phyloP scores from a whole-genome alignment of 2,329 filamentous ascomycete species.

The Emydomyces testavorans region DNA sequence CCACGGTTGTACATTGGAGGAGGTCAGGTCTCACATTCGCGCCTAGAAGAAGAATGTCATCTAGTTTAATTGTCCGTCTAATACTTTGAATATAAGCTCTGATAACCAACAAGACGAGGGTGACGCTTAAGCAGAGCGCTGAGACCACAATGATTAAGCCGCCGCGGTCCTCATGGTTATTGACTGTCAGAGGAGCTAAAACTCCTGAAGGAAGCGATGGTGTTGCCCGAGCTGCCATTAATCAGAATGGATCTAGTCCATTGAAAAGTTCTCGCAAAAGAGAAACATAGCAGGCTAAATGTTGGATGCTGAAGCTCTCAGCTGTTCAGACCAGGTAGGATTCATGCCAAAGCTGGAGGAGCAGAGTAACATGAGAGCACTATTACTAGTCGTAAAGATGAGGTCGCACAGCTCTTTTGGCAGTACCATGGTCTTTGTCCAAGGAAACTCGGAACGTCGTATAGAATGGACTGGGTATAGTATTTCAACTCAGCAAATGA shows the following conservation, averaged over 20 bases:
- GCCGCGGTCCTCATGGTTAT: conserved; percentile 31
- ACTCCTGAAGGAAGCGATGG: conserved; percentile 17
- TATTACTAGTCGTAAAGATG: no score
- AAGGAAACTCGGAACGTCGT: no score
- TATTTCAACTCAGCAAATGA: no score
- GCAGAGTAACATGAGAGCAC: no score
- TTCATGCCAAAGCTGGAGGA: no score
- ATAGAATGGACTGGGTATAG: no score
- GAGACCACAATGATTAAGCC: conserved; percentile 34
- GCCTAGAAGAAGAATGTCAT: conserved; percentile 28
- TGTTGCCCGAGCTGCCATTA: background rate
- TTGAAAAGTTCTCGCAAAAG: background rate
- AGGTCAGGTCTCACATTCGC: conserved; percentile 12
- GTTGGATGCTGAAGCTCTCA: no score
- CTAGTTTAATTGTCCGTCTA: conserved; percentile 24
- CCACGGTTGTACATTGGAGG: conserved; percentile 12
- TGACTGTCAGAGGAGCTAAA: conserved; percentile 27
- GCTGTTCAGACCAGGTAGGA: no score
- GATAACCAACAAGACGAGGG: conserved; percentile 31
- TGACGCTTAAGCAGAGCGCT: conserved; percentile 29
- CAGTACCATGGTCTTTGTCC: no score
- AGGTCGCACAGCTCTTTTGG: no score
- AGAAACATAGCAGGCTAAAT: no score
- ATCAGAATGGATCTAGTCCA: background rate
- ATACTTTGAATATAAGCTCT: conserved; percentile 30